Evolutionary conservation across 768 basidiomycete species (phyloP).

Genomic region (Boletus fagicola): DNA sequence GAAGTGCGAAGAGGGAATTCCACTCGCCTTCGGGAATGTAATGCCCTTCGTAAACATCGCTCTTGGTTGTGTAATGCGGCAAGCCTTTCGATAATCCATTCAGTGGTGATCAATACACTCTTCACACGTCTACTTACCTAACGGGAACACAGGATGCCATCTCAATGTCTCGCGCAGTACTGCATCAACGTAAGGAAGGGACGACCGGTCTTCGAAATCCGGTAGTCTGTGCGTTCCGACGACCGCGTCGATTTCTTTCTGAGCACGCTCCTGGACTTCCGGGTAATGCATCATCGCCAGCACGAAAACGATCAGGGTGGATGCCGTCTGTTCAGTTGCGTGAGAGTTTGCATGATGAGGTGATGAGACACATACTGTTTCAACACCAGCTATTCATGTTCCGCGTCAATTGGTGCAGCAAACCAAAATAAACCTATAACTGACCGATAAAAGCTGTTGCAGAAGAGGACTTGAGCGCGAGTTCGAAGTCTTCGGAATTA

Average conservation of each 20-base stretch:
- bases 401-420: conserved; percentile 1
- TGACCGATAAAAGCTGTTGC: conserved; percentile 35
- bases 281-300: conserved; percentile 37
- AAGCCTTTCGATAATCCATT: conserved; percentile 19
- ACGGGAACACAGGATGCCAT: conserved; percentile 34
- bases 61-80: conserved; percentile 27
- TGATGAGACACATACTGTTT: conserved; percentile 22
- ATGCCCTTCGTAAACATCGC: conserved; percentile 27
- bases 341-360: neutral
- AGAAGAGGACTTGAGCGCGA: conserved; percentile 31
- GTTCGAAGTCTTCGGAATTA: conserved; percentile 24
- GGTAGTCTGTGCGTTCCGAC: conserved; percentile 31
- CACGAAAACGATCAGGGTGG: conserved; percentile 33
- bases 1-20: neutral
- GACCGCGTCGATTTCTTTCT: conserved; percentile 34
- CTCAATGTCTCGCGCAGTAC: conserved; percentile 36
- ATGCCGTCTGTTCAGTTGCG: conserved; percentile 26
- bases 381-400: conserved; percentile 26
- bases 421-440: neutral
- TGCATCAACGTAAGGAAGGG: conserved; percentile 34
- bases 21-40: conserved; percentile 28
- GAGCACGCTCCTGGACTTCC: conserved; percentile 34
- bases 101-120: neutral
- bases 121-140: conserved; percentile 18
- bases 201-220: conserved; percentile 25